Base-by-base conservation (phyloP, 2,329 filamentous ascomycete genomes). In the Pezizomycotina sp. region DNA sequence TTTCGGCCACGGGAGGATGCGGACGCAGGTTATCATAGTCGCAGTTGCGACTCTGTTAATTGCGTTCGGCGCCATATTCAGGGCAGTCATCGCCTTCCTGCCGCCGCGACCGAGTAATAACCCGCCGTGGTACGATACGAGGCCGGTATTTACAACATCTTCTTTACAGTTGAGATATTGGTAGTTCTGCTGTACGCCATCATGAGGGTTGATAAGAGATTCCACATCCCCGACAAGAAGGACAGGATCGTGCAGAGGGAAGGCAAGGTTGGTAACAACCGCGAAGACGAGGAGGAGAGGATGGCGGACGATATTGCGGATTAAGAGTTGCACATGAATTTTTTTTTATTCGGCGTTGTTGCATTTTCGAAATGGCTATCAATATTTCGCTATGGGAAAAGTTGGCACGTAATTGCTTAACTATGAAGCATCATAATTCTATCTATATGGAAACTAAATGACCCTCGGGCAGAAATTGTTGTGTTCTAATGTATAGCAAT, bases 61-160 rank as follows among this genome's bases (percentile, higher is more conserved):
- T 9, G 47, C 69, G 5, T 59, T 82, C 7, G 78, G 78, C 18
- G 77, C 80, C 2, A 60, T 62, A 10, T 84, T 81, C 59, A 68
- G 80, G 22, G 62, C 69, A 19, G 76, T 65, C 10, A 68, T 67
- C 1, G 59, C 53, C 18, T 81, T 65, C 56, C 61, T 62, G 36
- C 52, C 61, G 1, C 58, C 60, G 15, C 65, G 64, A 18, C 69
- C 62, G 3, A 49, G 51, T 37, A 60, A 27, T 7, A 26, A 69
- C 38, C 71, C 77, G 2, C 74, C 73, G 4, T 78, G 74, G 66
- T 86, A 74, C 53, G 68, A 81, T 50, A 61, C 61, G 51, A 78
- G 75, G 54, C 68, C 72, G 2, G 71, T 68, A 50, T 92, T 61
- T 92, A 89, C 60, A 59, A 72, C 52, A 79, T 89, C 61, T 78